Evolutionary conservation across 106 monocot species (phyloP).

Genomic region (Dioscorea zingiberensis): DNA sequence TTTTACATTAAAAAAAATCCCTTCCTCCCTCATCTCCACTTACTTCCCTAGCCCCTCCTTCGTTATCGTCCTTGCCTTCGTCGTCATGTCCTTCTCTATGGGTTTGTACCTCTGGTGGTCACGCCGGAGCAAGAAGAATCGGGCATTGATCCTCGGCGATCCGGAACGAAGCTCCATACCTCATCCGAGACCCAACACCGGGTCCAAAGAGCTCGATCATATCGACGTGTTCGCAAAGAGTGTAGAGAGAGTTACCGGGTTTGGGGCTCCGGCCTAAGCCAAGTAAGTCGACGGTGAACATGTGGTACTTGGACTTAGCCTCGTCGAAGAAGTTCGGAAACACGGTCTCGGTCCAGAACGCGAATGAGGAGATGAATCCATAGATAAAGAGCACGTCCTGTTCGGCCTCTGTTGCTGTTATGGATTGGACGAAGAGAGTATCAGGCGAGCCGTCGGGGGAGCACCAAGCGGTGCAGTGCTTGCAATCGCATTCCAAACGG

Average conservation of each 20-base stretch:
- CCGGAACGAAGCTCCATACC: too few relatives aligned
- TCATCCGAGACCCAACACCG: constrained; percentile 30
- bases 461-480: constrained; percentile 64
- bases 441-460: constrained; percentile 6
- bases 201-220: constrained; percentile 50
- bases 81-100: neutral
- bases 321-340: constrained; percentile 32
- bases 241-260: constrained; percentile 41
- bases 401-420: constrained; percentile 12
- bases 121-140: constrained; percentile 3
- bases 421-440: constrained; percentile 43
- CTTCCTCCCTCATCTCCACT: neutral
- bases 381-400: constrained; percentile 42
- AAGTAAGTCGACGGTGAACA: constrained; percentile 34
- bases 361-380: constrained; percentile 39
- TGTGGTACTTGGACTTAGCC: constrained; percentile 27
- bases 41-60: neutral
- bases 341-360: constrained; percentile 50
- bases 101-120: neutral
- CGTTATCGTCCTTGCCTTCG: constrained; percentile 10
- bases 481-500: constrained; percentile 88
- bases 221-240: constrained; percentile 36
- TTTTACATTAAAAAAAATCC: too few relatives aligned
- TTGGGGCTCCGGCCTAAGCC: constrained; percentile 42
- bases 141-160: too few relatives aligned